Evolutionary conservation across 257 asterid species (phyloP).

Genomic region (Voacanga thouarsii): DNA sequence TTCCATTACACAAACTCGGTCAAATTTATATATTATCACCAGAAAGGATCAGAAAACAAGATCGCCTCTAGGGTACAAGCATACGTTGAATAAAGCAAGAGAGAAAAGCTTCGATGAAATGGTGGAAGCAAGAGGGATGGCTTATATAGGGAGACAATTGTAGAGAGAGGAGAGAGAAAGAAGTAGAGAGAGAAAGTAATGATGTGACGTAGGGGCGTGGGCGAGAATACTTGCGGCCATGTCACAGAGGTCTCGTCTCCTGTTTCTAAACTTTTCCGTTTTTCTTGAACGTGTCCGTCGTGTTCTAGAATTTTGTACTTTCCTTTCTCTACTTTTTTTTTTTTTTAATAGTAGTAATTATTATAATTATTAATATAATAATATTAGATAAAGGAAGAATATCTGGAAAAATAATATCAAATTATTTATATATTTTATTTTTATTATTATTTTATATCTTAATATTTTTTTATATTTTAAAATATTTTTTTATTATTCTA

Average conservation of each 20-base stretch:
- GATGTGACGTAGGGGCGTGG: slow-evolving; percentile 44
- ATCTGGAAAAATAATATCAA: no score
- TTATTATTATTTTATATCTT: no score
- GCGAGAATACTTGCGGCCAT: slow-evolving; percentile 30
- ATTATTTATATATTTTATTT: no score
- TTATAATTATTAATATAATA: no score
- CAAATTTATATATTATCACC: background rate
- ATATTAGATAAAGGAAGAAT: no score
- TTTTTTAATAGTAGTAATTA: no score
- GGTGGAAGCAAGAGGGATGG: slow-evolving; percentile 8
- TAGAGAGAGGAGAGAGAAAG: slow-evolving; percentile 23
- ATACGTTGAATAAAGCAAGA: background rate
- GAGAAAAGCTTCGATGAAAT: background rate
- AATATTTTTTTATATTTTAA: no score
- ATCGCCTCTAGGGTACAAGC: background rate
- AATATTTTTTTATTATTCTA: no score
- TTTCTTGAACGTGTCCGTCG: slow-evolving; percentile 42
- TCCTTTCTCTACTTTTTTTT: background rate
- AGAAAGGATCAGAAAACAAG: slow-evolving; percentile 5
- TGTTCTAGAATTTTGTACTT: background rate
- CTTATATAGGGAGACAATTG: slow-evolving; percentile 36
- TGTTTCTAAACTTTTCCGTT: slow-evolving; percentile 8
- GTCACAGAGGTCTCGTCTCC: slow-evolving; percentile 38
- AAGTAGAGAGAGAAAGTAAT: slow-evolving; percentile 16
- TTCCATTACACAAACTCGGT: slow-evolving; percentile 34